Base-by-base conservation (phyloP, 768 basidiomycete genomes). In the Termitomyces eurrhizus region DNA sequence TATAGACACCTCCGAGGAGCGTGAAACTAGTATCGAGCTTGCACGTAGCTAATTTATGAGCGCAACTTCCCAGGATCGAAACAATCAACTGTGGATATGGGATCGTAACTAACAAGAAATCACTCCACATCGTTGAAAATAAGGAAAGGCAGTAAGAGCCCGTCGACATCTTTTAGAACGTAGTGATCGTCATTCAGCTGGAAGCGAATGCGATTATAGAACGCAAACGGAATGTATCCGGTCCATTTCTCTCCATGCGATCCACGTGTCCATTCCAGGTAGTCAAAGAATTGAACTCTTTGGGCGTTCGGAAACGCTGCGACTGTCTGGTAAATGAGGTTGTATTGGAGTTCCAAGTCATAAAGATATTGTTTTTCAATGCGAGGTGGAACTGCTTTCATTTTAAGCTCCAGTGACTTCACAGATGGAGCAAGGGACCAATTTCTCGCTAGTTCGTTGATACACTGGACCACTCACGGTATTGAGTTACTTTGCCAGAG, bases 261-360 rank as follows among this genome's bases (percentile, higher is more conserved):
- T 51, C 41, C 44, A 16, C 35, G 56, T 9, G 44, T 54, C 66
- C 66, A 67, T 39, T 58, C 37, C 1, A 67, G 18, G 12, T 52
- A 46, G 7, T 32, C 13, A 13, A 54, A 49, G 24, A 67, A 60
- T 3, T 57, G 45, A 13, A 62, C 24, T 9, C 42, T 50, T 26
- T 37, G 46, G 18, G 65, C 32, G 21, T 55, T 67, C 7, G 66
- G 66, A 29, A 67, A 67, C 8, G 48, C 57, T 6, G 32, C 32
- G 9, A 50, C 21, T 6, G 60, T 50, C 6, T 29, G 18, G 1
- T 14, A 33, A 12, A 67, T 52, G 12, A 58, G 26, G n/a, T 18
- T 26, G 4, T n/a, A 36, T 9, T 67, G 66, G 9, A 58, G 26
- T 41, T 58, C 26, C 11, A 65, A 58, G 46, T 64, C 54, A 39